phyloP scores from a whole-genome alignment of 345 rosid genomes.

The Lepidium africanum region DNA sequence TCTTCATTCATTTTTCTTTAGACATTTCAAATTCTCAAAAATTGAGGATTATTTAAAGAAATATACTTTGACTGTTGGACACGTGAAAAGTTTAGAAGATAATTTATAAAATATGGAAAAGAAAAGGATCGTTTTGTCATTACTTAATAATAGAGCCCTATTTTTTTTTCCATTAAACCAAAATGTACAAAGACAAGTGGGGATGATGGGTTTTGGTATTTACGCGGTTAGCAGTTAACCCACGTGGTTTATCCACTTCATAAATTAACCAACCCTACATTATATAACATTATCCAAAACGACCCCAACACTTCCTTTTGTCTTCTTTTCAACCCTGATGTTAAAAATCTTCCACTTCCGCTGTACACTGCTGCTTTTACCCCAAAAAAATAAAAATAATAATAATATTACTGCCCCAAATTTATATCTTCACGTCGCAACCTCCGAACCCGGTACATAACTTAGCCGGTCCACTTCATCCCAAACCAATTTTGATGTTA shows the following conservation, averaged over 20 bases:
- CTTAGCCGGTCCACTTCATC: conserved; percentile 65
- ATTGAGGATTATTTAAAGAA: not conserved
- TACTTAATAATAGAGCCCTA: not conserved
- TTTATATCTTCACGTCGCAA: conserved; percentile 32
- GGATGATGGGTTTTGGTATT: conserved; percentile 1
- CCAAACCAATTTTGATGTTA: conserved; percentile 78
- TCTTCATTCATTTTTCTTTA: too few species aligned
- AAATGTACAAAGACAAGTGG: conserved; percentile 12
- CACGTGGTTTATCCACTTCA: conserved; percentile 14
- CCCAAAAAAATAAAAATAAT: not conserved
- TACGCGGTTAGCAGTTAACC: conserved; percentile 13
- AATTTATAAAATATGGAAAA: not conserved
- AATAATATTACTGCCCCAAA: not conserved
- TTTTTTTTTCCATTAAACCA: not conserved
- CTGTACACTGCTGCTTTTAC: conserved; percentile 21
- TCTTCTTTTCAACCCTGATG: not conserved
- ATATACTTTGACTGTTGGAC: not conserved
- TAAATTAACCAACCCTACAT: conserved; percentile 9
- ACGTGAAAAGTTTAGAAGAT: not conserved
- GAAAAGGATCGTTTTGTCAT: conserved; percentile 18
- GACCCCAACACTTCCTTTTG: conserved; percentile 1
- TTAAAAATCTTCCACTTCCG: not conserved
- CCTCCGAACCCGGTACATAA: conserved; percentile 50
- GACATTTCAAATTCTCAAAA: not conserved
- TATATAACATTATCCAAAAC: conserved; percentile 6